Conservation (phyloP, 805 yeast species). For the Torulaspora quercuum region DNA sequence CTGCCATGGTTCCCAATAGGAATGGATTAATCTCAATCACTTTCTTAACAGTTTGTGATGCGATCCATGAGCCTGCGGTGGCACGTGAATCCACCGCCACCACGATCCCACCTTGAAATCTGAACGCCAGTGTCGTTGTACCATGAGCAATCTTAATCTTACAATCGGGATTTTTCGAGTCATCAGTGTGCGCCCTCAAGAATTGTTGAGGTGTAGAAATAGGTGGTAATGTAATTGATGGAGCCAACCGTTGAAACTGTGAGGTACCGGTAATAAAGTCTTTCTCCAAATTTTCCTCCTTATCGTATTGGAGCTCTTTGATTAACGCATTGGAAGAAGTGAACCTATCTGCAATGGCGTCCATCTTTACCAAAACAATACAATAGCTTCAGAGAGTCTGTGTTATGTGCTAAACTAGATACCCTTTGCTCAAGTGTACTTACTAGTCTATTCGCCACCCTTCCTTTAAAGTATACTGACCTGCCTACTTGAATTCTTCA, state of each 20-base stretch:
- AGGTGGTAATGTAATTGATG: conserved; percentile 72
- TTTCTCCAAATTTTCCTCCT: conserved; percentile 33
- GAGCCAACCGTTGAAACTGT: conserved; percentile 41
- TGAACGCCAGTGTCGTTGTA: conserved; percentile 95
- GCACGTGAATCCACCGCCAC: conserved; percentile 99
- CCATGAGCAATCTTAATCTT: conserved; percentile 97
- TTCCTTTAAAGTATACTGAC: too few species aligned
- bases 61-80: conserved; percentile 96
- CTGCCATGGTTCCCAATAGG: conserved; percentile 96
- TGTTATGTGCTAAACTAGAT: background rate
- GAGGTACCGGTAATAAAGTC: conserved; percentile 37
- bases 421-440: background rate
- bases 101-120: conserved; percentile 91
- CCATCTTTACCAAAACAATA: conserved; percentile 22
- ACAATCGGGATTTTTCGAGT: conserved; percentile 86
- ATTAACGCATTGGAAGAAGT: conserved; percentile 24
- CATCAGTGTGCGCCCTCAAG: conserved; percentile 97
- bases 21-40: conserved; percentile 96
- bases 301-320: conserved; percentile 30
- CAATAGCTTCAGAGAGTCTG: background rate
- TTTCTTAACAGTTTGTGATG: conserved; percentile 95
- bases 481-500: too few species aligned
- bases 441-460: conserved; percentile 8
- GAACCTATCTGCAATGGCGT: conserved; percentile 35
- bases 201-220: conserved; percentile 87